Evolutionary conservation across 805 yeast genomes (phyloP), one percentile per base, ranked within the genome.

Genomic region (Metschnikowia proteae): DNA sequence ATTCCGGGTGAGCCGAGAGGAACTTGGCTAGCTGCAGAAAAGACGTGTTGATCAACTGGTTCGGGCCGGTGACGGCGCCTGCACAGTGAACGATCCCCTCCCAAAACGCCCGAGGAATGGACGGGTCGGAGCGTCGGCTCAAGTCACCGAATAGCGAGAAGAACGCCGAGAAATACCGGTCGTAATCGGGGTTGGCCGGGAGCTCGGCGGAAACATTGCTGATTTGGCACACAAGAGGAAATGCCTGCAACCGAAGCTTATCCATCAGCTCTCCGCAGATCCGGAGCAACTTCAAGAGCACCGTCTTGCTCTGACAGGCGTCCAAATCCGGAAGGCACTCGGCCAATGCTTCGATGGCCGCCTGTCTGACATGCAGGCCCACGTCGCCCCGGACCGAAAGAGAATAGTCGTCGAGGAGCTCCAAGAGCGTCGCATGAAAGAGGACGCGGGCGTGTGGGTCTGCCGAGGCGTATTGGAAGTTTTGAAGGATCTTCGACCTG

Each of bases 301-400:
- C 44, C 8, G 35, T 40, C 41, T 27, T 26, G 0, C 44, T 3
- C 17, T 33, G 13, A 9, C 11, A 6, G 6, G 26, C 13, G n/a
- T 33, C 38, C 45, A 42, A 25, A 13, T 9, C n/a, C n/a, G 6
- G 10, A 25, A 33, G 37, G 13, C 26, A 17, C 5, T 42, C 26
- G 7, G 26, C 17, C 8, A 42, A 25, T 3, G 32, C 26, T 4
- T 55, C 33, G 2, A 86, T 61, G 1, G 83, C 70, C 0, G 83
- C 74, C 1, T 61, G 53, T 41, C 98, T 69, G 1, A 89, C 78
- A 57, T 81, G 77, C 41, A 88, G 80, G 2, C 98, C 98, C n/a
- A 90, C 91, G 67, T 91, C 98, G 7, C 98, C 98, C 59, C 88
- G 86, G 27, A 80, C 80, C 0, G 92, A 86, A 2, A 78, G 68